A percentile compares a stretch with the other conserved stretches of the same genome.
Conservation (phyloP, 2,329 filamentous ascomycete genomes). For the Nemania sp. region DNA sequence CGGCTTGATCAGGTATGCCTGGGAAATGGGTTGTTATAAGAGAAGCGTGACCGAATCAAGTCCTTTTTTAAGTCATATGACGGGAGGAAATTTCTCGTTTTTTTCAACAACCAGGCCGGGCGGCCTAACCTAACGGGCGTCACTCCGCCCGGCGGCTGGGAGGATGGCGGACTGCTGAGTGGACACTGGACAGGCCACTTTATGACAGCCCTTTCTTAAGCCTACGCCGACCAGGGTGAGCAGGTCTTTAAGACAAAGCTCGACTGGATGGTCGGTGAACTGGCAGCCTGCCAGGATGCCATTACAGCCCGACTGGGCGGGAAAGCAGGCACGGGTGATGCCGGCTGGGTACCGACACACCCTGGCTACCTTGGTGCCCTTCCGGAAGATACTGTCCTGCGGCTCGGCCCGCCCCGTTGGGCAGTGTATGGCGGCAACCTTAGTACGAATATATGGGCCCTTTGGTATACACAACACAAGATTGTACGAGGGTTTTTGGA, state of each 20-base stretch:
- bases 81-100: conserved; percentile 38
- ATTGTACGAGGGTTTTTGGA: conserved; percentile 43
- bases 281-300: conserved; percentile 40
- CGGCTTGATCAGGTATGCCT: conserved; percentile 42
- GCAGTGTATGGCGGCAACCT: conserved; percentile 39
- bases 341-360: conserved; percentile 38
- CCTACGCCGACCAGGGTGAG: conserved; percentile 41
- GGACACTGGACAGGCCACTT: conserved; percentile 43
- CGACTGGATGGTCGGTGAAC: conserved; percentile 42
- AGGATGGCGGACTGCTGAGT: conserved; percentile 43
- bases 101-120: conserved; percentile 42
- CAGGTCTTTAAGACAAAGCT: conserved; percentile 40
- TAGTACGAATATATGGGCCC: conserved; percentile 41
- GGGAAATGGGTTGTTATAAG: conserved; percentile 39
- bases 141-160: conserved; percentile 40
- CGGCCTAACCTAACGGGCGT: conserved; percentile 37
- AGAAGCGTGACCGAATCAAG: conserved; percentile 43
- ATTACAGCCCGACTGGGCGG: conserved; percentile 38
- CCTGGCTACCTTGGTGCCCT: conserved; percentile 41
- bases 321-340: conserved; percentile 17
- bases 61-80: conserved; percentile 38
- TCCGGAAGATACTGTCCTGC: conserved; percentile 41
- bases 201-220: conserved; percentile 42
- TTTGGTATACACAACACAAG: conserved; percentile 44
- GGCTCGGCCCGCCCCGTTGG: conserved; percentile 42